Evolutionary conservation across 2,329 filamentous ascomycete species (phyloP).

Genomic region (Hymenotorrendiella dingleyae): DNA sequence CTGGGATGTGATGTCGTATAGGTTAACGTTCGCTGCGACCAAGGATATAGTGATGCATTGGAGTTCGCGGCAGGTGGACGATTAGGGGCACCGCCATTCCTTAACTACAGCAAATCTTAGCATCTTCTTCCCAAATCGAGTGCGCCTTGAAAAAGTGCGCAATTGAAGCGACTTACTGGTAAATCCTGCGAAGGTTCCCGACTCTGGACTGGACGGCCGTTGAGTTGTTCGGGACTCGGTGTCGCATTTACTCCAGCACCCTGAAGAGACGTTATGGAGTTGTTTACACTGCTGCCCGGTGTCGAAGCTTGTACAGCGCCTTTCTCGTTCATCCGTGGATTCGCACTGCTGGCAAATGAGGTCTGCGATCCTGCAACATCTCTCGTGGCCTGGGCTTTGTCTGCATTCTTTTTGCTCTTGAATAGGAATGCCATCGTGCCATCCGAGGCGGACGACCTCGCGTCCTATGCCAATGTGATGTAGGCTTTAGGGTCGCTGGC

Average conservation of each 20-base stretch:
- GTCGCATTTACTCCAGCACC: slow-evolving; percentile 21
- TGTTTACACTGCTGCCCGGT: slow-evolving; percentile 44
- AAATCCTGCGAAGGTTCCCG: slow-evolving; percentile 31
- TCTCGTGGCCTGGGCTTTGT: slow-evolving; percentile 44
- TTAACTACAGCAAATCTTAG: slow-evolving; percentile 38
- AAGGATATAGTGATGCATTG: slow-evolving; percentile 84
- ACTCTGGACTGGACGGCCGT: slow-evolving; percentile 33
- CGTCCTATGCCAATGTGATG: slow-evolving; percentile 19
- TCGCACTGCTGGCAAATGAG: slow-evolving; percentile 44
- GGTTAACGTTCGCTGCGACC: slow-evolving; percentile 84
- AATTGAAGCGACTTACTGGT: slow-evolving; percentile 31
- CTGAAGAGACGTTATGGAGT: slow-evolving; percentile 63
- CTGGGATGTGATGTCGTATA: slow-evolving; percentile 77
- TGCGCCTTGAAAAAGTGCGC: slow-evolving; percentile 8
- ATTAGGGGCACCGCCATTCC: slow-evolving; percentile 41
- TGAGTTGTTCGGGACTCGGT: slow-evolving; percentile 38
- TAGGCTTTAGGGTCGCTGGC: slow-evolving; percentile 1
- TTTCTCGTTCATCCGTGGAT: slow-evolving; percentile 46
- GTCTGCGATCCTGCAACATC: slow-evolving; percentile 35
- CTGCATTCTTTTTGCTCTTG: slow-evolving; percentile 73
- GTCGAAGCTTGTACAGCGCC: slow-evolving; percentile 59
- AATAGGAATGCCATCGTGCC: slow-evolving; percentile 72
- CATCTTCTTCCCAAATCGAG: not conserved
- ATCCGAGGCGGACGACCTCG: slow-evolving; percentile 27
- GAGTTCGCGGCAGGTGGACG: slow-evolving; percentile 40